Evolutionary conservation across 768 basidiomycete genomes (phyloP).

Genomic region (Pisolithus microcarpus): DNA sequence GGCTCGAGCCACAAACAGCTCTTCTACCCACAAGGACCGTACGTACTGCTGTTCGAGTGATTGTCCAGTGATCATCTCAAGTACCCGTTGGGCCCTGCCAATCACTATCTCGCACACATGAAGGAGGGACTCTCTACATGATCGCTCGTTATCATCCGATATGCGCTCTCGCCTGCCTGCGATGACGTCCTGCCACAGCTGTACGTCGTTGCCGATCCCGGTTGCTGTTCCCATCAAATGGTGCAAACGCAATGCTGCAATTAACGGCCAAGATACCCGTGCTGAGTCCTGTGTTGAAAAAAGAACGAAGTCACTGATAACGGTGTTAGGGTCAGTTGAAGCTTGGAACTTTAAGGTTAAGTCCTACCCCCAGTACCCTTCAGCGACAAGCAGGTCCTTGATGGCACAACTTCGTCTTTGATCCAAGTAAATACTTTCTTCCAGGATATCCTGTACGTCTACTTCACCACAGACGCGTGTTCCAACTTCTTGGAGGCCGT

Average conservation of each 20-base stretch:
- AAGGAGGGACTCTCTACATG: constrained; percentile 38
- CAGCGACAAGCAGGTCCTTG: constrained; percentile 44
- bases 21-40: constrained; percentile 54
- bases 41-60: constrained; percentile 19
- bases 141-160: constrained; percentile 41
- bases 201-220: constrained; percentile 23
- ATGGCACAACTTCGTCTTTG: constrained; percentile 38
- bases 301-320: constrained; percentile 70
- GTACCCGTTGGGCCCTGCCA: constrained; percentile 23
- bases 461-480: constrained; percentile 43
- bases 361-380: constrained; percentile 82
- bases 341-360: neutral
- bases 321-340: neutral
- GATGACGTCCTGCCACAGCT: constrained; percentile 51
- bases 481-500: constrained; percentile 25
- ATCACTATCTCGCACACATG: constrained; percentile 34
- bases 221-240: constrained; percentile 35
- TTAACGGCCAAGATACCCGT: constrained; percentile 75
- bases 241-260: constrained; percentile 63
- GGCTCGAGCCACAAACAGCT: constrained; percentile 41
- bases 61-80: constrained; percentile 1
- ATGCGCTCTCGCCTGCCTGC: constrained; percentile 38
- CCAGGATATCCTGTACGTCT: constrained; percentile 50
- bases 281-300: constrained; percentile 53
- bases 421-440: constrained; percentile 41